Evolutionary conservation across 1,284 basidiomycete species (phyloP).

Genomic region (Chalciporus sp.): DNA sequence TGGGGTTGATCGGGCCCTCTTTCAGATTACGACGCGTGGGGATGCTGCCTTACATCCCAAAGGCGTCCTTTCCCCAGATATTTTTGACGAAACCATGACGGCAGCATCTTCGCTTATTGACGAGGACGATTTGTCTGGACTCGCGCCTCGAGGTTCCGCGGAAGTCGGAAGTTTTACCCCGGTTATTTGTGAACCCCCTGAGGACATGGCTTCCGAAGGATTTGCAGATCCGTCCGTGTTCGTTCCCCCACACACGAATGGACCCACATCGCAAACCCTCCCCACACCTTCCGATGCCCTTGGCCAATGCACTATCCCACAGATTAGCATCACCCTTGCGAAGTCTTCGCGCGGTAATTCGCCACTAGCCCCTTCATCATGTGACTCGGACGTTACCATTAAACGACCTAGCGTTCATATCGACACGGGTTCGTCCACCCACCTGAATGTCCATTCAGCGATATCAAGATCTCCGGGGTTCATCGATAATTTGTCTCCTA

Average conservation of each 20-base stretch:
- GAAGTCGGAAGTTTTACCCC: slow-evolving; percentile 30
- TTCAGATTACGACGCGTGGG: slow-evolving; percentile 11
- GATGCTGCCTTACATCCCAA: slow-evolving; percentile 20
- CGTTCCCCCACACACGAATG: slow-evolving; percentile 14
- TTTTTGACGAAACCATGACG: slow-evolving; percentile 18
- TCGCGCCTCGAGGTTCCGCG: slow-evolving; percentile 23
- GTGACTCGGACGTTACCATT: slow-evolving; percentile 30
- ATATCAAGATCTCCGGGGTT: slow-evolving; percentile 17
- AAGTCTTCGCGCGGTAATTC: slow-evolving; percentile 34
- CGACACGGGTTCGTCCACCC: slow-evolving; percentile 30
- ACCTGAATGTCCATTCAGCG: slow-evolving; percentile 17
- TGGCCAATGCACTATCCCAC: slow-evolving; percentile 27
- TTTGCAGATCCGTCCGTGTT: slow-evolving; percentile 14
- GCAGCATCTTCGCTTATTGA: slow-evolving; percentile 19
- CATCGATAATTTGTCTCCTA: slow-evolving; percentile 27
- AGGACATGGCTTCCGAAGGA: slow-evolving; percentile 28
- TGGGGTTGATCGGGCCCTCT: slow-evolving; percentile 31
- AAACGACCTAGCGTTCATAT: slow-evolving; percentile 35
- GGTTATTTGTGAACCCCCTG: slow-evolving; percentile 33
- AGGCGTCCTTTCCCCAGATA: slow-evolving; percentile 19
- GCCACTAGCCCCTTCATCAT: slow-evolving; percentile 27
- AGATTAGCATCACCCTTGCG: slow-evolving; percentile 32
- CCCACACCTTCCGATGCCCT: slow-evolving; percentile 12
- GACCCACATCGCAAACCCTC: slow-evolving; percentile 11
- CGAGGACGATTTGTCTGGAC: slow-evolving; percentile 13